Conservation (phyloP, 176 grass and related monocot species). For the Elaeis guineensis region DNA sequence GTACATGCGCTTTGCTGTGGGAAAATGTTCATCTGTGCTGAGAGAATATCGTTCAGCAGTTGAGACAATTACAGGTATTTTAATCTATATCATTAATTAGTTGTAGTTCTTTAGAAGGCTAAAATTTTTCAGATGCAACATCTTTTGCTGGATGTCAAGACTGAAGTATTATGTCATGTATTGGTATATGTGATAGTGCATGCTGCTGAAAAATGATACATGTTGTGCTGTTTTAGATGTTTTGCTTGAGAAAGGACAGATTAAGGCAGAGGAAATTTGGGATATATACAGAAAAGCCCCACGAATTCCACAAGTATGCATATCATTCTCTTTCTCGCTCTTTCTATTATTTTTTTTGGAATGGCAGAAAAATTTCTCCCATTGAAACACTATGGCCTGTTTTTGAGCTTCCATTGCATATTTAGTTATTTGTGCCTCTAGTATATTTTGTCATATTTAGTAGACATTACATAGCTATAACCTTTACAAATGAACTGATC, state of each 20-base stretch:
- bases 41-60: constrained; percentile 32
- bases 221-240: constrained; percentile 20
- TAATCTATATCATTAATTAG: background rate
- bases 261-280: constrained; percentile 26
- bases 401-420: too few relatives aligned
- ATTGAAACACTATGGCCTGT: too few relatives aligned
- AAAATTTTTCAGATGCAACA: too few relatives aligned
- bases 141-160: too few relatives aligned
- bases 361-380: too few relatives aligned
- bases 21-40: constrained; percentile 26
- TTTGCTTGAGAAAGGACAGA: constrained; percentile 32
- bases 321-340: background rate
- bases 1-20: constrained; percentile 29
- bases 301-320: constrained; percentile 31
- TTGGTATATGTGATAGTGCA: too few relatives aligned
- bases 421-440: too few relatives aligned
- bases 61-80: constrained; percentile 31
- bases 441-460: too few relatives aligned
- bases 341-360: background rate
- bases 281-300: constrained; percentile 27
- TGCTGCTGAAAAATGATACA: background rate
- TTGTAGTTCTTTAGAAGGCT: background rate
- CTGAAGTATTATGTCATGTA: too few relatives aligned
- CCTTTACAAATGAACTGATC: too few relatives aligned
- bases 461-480: too few relatives aligned